Evolutionary conservation across 2,329 filamentous ascomycete genomes (phyloP).

Genomic region (Annulohypoxylon truncatum): DNA sequence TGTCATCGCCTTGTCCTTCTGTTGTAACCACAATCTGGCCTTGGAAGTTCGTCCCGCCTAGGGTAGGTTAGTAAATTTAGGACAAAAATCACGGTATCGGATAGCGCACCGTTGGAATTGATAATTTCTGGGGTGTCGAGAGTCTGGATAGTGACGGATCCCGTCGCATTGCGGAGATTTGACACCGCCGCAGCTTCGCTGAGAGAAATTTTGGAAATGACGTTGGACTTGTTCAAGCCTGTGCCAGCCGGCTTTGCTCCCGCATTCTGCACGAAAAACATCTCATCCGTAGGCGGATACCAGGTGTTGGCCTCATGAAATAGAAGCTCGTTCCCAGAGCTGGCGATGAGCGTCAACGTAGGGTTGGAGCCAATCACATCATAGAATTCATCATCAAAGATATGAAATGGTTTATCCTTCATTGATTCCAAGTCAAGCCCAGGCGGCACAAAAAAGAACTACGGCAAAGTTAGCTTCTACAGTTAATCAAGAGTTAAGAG

Average conservation of each 20-base stretch:
- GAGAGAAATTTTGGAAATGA: slow-evolving; percentile 63
- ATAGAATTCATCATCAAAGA: slow-evolving; percentile 64
- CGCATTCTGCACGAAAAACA: slow-evolving; percentile 67
- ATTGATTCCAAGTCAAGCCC: slow-evolving; percentile 55
- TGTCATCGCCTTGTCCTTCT: slow-evolving; percentile 61
- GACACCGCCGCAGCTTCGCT: slow-evolving; percentile 56
- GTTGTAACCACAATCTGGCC: slow-evolving; percentile 62
- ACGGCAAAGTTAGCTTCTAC: slow-evolving; percentile 16
- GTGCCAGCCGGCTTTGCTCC: slow-evolving; percentile 61
- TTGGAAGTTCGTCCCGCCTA: slow-evolving; percentile 63
- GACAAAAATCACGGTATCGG: too few species aligned
- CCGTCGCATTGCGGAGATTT: slow-evolving; percentile 52
- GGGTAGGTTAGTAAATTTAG: not conserved
- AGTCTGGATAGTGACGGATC: slow-evolving; percentile 55
- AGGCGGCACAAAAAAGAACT: slow-evolving; percentile 59
- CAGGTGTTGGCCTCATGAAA: slow-evolving; percentile 63
- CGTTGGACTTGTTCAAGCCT: slow-evolving; percentile 60
- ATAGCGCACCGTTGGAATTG: slow-evolving; percentile 61
- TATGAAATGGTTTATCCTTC: slow-evolving; percentile 55
- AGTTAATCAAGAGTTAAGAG: not conserved
- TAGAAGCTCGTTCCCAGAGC: slow-evolving; percentile 57
- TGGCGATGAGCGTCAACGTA: slow-evolving; percentile 61
- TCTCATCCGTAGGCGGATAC: slow-evolving; percentile 60
- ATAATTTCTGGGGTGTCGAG: slow-evolving; percentile 59
- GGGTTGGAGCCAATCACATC: slow-evolving; percentile 62